Percentiles rank a stretch among this genome's conserved stretches.
phyloP scores from a whole-genome alignment of 306 rosid species.

The Dalbergia cultrata region DNA sequence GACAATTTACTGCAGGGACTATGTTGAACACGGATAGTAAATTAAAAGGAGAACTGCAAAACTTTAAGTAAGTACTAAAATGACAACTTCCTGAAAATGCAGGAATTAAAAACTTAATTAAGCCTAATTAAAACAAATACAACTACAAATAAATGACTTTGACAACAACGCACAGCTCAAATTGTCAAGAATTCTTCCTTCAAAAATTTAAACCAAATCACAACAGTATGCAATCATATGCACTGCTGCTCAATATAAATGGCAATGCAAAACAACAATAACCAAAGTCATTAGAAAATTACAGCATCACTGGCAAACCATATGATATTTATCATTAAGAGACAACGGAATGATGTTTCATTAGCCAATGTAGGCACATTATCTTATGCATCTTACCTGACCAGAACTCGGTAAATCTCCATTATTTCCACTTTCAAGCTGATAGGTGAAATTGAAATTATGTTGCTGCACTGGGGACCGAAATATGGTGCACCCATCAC shows the following conservation, averaged over 20 bases:
- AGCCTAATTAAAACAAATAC: neutral
- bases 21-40: neutral
- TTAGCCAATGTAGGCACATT: neutral
- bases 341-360: neutral
- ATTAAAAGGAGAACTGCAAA: neutral
- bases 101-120: neutral
- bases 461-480: conserved; percentile 89
- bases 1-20: neutral
- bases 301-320: neutral
- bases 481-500: conserved; percentile 76
- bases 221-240: neutral
- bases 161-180: neutral
- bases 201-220: neutral
- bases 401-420: conserved; percentile 86
- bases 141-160: neutral
- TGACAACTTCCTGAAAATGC: neutral
- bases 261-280: neutral
- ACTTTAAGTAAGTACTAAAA: neutral
- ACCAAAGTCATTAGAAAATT: neutral
- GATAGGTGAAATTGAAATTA: conserved; percentile 81
- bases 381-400: conserved; percentile 54
- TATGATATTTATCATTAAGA: neutral
- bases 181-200: neutral
- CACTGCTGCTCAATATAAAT: neutral
- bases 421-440: conserved; percentile 69